Conservation (phyloP, 257 asterid species). For the Nicotiana benthamiana region DNA sequence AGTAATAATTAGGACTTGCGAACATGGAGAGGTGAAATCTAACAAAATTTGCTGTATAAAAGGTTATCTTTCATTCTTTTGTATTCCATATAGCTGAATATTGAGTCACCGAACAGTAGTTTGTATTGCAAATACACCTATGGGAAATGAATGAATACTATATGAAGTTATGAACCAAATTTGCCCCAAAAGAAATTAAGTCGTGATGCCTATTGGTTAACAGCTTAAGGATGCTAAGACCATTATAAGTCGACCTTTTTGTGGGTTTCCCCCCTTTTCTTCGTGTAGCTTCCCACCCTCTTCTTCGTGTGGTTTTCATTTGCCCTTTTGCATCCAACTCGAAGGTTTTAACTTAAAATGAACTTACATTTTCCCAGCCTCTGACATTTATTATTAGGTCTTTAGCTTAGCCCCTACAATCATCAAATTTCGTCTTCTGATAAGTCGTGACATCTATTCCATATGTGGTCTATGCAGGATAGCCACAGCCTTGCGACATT, state of each 20-base stretch:
- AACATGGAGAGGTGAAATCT: conserved; percentile 3
- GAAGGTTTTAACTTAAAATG: not conserved
- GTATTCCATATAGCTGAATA: not conserved
- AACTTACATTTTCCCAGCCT: not conserved
- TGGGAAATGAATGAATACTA: not conserved
- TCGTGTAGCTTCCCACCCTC: not conserved
- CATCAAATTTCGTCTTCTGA: not conserved
- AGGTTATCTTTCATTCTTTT: not conserved
- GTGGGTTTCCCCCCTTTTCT: not conserved
- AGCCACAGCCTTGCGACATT: no score
- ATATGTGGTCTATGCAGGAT: not conserved
- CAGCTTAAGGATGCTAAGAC: not conserved
- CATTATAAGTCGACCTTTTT: not conserved
- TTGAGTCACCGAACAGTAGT: not conserved
- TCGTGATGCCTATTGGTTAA: not conserved
- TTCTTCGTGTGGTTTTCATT: not conserved
- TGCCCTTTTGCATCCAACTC: no score
- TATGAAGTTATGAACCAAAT: not conserved
- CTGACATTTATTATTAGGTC: not conserved
- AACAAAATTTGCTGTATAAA: not conserved
- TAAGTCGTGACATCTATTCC: no score
- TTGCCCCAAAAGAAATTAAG: not conserved
- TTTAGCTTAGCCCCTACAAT: not conserved
- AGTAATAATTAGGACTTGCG: conserved; percentile 2
- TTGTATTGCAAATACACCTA: not conserved